phyloP scores from a whole-genome alignment of 805 yeast species.

The Cyberlindnera petersonii region DNA sequence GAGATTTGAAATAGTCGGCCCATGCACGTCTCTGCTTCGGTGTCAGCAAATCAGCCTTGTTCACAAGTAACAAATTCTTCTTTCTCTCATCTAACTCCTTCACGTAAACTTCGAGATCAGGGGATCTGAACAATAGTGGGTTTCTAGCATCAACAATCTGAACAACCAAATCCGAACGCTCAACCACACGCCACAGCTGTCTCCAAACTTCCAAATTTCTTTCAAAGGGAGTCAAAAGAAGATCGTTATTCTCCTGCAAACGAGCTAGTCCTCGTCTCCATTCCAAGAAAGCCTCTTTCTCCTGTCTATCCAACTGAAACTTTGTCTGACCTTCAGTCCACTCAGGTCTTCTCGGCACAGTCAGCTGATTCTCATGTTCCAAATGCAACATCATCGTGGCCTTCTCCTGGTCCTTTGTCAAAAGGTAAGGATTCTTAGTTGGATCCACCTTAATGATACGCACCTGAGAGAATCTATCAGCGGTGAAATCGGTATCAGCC shows the following conservation, averaged over 20 bases:
- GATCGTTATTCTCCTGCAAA: constrained; percentile 78
- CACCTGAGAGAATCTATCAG: constrained; percentile 79
- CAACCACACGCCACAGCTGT: constrained; percentile 96
- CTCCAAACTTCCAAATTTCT: constrained; percentile 97
- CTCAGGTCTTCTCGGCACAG: constrained; percentile 88
- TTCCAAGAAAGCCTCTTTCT: constrained; percentile 83
- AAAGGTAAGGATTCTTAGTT: constrained; percentile 50
- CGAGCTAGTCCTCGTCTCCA: constrained; percentile 92
- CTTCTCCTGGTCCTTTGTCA: constrained; percentile 63
- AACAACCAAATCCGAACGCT: constrained; percentile 88
- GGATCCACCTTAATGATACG: constrained; percentile 75
- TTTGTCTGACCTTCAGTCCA: constrained; percentile 77
- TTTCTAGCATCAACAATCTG: constrained; percentile 98
- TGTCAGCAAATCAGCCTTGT: constrained; percentile 88
- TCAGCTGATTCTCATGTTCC: constrained; percentile 65
- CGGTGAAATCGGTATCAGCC: constrained; percentile 94
- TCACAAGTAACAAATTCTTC: constrained; percentile 77
- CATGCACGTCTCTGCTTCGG: constrained; percentile 73
- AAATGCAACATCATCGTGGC: constrained; percentile 58
- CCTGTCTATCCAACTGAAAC: constrained; percentile 76
- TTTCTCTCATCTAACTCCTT: constrained; percentile 71
- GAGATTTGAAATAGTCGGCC: constrained; percentile 75
- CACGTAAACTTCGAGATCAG: constrained; percentile 82
- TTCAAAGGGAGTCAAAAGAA: constrained; percentile 92
- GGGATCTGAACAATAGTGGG: constrained; percentile 85